Evolutionary conservation across 345 rosid genomes (phyloP).

Genomic region (Melastoma malabathricum): DNA sequence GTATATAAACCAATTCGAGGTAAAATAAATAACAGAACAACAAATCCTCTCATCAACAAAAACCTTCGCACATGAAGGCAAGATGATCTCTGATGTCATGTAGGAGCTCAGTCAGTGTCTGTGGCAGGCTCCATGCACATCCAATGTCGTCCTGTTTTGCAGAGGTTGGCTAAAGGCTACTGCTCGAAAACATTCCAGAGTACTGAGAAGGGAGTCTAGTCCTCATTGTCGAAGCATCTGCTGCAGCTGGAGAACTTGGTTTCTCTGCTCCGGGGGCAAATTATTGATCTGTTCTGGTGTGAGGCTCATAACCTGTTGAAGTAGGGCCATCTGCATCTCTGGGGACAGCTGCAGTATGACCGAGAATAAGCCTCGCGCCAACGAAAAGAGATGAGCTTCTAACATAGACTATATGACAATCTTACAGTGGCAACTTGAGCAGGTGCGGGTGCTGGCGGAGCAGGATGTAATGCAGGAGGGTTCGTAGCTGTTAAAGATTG

Average conservation of each 20-base stretch:
- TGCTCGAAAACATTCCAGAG: too few species aligned
- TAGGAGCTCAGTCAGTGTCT: too few species aligned
- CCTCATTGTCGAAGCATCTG: conserved; percentile 77
- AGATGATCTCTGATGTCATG: neutral
- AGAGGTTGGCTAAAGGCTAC: too few species aligned
- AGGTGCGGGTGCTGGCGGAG: conserved; percentile 58
- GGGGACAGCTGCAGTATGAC: conserved; percentile 50
- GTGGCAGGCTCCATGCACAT: neutral
- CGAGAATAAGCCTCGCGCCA: too few species aligned
- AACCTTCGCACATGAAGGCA: neutral
- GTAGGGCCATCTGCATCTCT: conserved; percentile 94
- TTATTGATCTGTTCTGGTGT: conserved; percentile 85
- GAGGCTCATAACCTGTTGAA: conserved; percentile 96
- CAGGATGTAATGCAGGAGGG: conserved; percentile 28
- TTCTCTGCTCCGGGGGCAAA: conserved; percentile 80
- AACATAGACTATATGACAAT: neutral
- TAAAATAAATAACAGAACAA: too few species aligned
- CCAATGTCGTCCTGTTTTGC: neutral
- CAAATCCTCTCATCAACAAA: too few species aligned
- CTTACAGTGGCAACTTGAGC: conserved; percentile 52
- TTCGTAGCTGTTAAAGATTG: conserved; percentile 47
- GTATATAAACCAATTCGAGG: too few species aligned
- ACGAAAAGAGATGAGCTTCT: neutral
- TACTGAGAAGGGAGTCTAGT: neutral
- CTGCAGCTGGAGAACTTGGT: conserved; percentile 91